Percentiles rank a stretch among this genome's conserved stretches.
phyloP scores from a whole-genome alignment of 768 basidiomycete genomes.

The Exsudoporus frostii region DNA sequence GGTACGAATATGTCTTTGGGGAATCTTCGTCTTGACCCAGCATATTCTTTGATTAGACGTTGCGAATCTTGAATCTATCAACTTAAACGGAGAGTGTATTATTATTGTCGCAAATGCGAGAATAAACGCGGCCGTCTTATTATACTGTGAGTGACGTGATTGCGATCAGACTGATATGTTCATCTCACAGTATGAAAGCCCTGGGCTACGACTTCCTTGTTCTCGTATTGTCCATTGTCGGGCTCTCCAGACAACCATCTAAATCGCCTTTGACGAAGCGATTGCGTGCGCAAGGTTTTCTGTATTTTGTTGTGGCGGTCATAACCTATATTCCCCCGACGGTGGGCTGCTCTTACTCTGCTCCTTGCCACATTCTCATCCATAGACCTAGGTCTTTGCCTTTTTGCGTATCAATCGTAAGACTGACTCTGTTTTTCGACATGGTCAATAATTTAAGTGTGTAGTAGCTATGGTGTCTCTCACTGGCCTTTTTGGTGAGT shows the following conservation, averaged over 20 bases:
- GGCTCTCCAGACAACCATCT: conserved; percentile 13
- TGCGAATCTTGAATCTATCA: neutral
- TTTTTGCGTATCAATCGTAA: conserved; percentile 1
- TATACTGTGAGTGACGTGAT: conserved; percentile 18
- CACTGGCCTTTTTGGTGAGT: conserved; percentile 9
- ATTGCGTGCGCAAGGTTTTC: conserved; percentile 19
- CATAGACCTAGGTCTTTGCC: conserved; percentile 11
- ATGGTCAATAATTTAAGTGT: neutral
- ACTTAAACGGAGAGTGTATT: neutral
- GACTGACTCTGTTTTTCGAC: neutral
- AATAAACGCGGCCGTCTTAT: conserved; percentile 7
- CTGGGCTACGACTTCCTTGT: conserved; percentile 20
- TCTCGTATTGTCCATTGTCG: conserved; percentile 15
- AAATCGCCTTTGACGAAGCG: conserved; percentile 17
- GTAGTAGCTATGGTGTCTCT: conserved; percentile 5
- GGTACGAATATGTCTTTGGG: conserved; percentile 1
- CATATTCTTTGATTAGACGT: conserved; percentile 12
- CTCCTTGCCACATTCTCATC: neutral
- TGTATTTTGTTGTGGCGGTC: conserved; percentile 18
- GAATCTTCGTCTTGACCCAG: neutral
- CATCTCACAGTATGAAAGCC: conserved; percentile 12
- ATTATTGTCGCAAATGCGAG: neutral
- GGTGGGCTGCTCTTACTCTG: neutral
- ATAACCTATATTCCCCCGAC: conserved; percentile 17
- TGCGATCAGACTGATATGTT: neutral